A percentile compares a stretch with the other conserved stretches of the same genome.
phyloP scores from a whole-genome alignment of 2,329 filamentous ascomycete genomes.

The Penicillium sp. region DNA sequence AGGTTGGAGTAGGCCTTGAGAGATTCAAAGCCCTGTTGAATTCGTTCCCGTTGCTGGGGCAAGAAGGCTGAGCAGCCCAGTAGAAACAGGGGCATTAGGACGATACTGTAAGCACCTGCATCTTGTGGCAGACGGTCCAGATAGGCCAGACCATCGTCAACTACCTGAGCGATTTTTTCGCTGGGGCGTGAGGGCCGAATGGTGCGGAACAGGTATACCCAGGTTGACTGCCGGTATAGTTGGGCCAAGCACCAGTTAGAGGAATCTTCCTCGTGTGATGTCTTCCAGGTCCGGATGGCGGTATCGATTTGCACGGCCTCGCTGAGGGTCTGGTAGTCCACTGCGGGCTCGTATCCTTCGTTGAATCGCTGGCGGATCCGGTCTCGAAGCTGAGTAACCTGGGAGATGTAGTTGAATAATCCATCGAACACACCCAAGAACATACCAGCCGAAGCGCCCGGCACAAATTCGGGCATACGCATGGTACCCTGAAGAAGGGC shows the following conservation, averaged over 20 bases:
- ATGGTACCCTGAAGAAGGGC: conserved; percentile 56
- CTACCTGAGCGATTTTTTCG: conserved; percentile 56
- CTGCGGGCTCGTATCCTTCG: conserved; percentile 62
- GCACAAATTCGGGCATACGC: conserved; percentile 55
- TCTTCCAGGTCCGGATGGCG: conserved; percentile 72
- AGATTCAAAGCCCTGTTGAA: conserved; percentile 54
- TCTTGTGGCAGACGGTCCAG: conserved; percentile 57
- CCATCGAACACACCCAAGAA: conserved; percentile 81
- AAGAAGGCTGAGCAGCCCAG: conserved; percentile 63
- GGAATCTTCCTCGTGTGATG: conserved; percentile 53
- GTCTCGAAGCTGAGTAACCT: conserved; percentile 76
- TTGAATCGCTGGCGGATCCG: conserved; percentile 68
- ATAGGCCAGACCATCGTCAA: conserved; percentile 59
- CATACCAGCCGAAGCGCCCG: conserved; percentile 56
- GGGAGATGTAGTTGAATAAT: conserved; percentile 73
- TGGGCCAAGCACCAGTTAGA: conserved; percentile 59
- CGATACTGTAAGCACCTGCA: conserved; percentile 57
- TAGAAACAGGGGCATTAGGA: conserved; percentile 62
- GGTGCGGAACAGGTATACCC: conserved; percentile 64
- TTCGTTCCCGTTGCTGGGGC: conserved; percentile 54
- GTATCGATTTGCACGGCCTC: conserved; percentile 74
- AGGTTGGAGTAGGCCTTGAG: conserved; percentile 58
- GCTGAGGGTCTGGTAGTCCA: conserved; percentile 72
- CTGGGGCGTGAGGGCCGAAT: conserved; percentile 58
- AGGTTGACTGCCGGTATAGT: conserved; percentile 62